Evolutionary conservation across 192 early-diverging fungal genomes (phyloP).

Genomic region (Backusella mclennaniae): DNA sequence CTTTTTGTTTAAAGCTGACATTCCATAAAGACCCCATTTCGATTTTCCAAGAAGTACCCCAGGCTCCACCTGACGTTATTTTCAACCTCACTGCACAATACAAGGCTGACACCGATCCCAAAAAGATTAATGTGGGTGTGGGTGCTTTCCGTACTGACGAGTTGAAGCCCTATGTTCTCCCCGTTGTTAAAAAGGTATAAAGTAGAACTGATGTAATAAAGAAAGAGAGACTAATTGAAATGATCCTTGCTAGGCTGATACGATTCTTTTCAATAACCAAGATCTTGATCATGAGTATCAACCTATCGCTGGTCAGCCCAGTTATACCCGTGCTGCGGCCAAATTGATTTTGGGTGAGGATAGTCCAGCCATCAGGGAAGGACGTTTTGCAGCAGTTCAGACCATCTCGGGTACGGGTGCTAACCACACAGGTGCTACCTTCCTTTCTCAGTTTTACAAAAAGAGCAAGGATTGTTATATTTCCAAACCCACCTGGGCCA

Average conservation of each 20-base stretch:
- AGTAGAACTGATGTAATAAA: neutral
- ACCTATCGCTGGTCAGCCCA: conserved; percentile 77
- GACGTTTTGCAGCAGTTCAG: conserved; percentile 62
- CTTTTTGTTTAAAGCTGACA: neutral
- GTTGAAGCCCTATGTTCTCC: conserved; percentile 94
- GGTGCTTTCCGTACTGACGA: conserved; percentile 93
- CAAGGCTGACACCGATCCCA: conserved; percentile 72
- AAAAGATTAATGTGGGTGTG: conserved; percentile 93
- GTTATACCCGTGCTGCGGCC: conserved; percentile 79
- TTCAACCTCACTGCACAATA: conserved; percentile 84
- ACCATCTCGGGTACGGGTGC: conserved; percentile 97
- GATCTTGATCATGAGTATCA: conserved; percentile 92
- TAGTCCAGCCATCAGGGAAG: conserved; percentile 40
- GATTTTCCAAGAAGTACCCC: conserved; percentile 47
- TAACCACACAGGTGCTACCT: conserved; percentile 78
- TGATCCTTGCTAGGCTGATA: conserved; percentile 61
- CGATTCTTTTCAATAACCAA: conserved; percentile 65
- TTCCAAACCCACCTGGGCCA: conserved; percentile 96
- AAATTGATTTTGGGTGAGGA: conserved; percentile 81
- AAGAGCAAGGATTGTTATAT: conserved; percentile 71
- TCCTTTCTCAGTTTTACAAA: conserved; percentile 73
- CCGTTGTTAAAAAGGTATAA: conserved; percentile 84
- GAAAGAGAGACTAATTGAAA: neutral
- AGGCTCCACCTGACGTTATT: conserved; percentile 87
- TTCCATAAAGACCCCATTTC: conserved; percentile 35